Conservation (phyloP, 495 filamentous ascomycete genomes). For the Aspergillus ostianus region DNA sequence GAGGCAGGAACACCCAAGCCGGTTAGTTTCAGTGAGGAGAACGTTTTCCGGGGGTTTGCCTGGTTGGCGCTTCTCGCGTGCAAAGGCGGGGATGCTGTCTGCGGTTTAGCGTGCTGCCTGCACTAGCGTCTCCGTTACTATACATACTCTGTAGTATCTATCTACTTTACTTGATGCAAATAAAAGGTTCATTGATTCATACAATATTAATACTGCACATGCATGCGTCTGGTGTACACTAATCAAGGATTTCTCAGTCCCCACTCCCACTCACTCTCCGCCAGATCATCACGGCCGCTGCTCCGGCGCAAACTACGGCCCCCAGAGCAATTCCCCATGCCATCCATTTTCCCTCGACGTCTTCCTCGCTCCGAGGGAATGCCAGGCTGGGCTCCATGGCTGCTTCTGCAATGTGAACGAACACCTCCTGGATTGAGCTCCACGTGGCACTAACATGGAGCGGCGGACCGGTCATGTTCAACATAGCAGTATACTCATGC, state of each 20-base stretch:
- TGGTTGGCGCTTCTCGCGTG: conserved; percentile 11
- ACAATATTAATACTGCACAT: neutral
- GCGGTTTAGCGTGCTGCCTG: neutral
- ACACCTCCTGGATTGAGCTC: conserved; percentile 86
- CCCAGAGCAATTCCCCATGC: conserved; percentile 82
- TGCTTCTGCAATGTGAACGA: conserved; percentile 85
- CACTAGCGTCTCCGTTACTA: too few relatives aligned
- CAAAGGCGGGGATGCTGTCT: conserved; percentile 1
- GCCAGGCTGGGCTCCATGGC: conserved; percentile 84
- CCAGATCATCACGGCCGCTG: conserved; percentile 80
- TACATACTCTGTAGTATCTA: too few relatives aligned
- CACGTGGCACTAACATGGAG: conserved; percentile 93
- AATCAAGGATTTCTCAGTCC: conserved; percentile 14
- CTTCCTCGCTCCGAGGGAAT: conserved; percentile 82
- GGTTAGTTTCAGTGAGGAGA: conserved; percentile 10
- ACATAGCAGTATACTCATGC: conserved; percentile 78
- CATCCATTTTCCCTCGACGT: conserved; percentile 75
- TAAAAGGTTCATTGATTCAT: neutral
- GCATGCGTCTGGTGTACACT: neutral
- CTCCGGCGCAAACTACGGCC: conserved; percentile 73
- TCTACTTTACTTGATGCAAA: too few relatives aligned
- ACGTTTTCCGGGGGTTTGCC: conserved; percentile 11
- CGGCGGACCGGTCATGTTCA: conserved; percentile 75
- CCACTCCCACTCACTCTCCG: conserved; percentile 47
- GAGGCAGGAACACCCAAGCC: neutral